Percentiles rank a stretch among this genome's conserved stretches.
Evolutionary conservation across 352 stramenopile genomes (phyloP).

Genomic region (Thalassiosira delicatula): DNA sequence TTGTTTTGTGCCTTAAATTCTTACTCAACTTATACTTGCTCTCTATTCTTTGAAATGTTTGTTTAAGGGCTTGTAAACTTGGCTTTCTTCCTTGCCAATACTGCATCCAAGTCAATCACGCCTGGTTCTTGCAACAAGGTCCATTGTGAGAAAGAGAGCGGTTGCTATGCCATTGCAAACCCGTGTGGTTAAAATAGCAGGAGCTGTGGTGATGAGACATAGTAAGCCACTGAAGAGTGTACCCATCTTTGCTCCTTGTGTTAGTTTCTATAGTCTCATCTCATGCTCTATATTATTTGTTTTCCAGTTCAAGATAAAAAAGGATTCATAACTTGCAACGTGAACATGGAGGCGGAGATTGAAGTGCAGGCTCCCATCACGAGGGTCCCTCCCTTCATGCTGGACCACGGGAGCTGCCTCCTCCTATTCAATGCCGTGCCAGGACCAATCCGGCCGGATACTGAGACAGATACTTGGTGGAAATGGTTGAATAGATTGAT

Average conservation of each 20-base stretch:
- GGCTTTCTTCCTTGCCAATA: constrained; percentile 51
- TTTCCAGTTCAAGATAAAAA: constrained; percentile 28
- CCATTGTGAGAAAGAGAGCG: constrained; percentile 25
- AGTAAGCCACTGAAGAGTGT: too few relatives aligned
- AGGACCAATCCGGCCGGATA: constrained; percentile 5
- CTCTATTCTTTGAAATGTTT: not conserved
- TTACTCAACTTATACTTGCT: not conserved
- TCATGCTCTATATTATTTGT: too few relatives aligned
- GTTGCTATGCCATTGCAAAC: constrained; percentile 46
- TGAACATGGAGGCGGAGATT: constrained; percentile 42
- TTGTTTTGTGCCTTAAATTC: not conserved
- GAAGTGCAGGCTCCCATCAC: constrained; percentile 34
- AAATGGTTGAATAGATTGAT: constrained; percentile 68
- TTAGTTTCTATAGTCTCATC: too few relatives aligned
- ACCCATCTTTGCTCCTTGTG: too few relatives aligned
- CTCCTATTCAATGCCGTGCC: constrained; percentile 30
- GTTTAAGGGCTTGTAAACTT: constrained; percentile 37
- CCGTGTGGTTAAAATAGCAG: constrained; percentile 54
- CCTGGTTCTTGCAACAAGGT: constrained; percentile 58
- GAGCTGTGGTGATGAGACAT: constrained; percentile 43
- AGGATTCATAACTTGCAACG: constrained; percentile 56
- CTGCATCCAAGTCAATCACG: constrained; percentile 69
- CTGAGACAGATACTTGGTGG: constrained; percentile 61
- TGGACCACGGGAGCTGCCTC: not conserved
- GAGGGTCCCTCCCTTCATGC: constrained; percentile 24